Evolutionary conservation across 208 protist genomes (phyloP), one percentile per base, ranked within the genome.

Genomic region (Wallacemonas sp.): DNA sequence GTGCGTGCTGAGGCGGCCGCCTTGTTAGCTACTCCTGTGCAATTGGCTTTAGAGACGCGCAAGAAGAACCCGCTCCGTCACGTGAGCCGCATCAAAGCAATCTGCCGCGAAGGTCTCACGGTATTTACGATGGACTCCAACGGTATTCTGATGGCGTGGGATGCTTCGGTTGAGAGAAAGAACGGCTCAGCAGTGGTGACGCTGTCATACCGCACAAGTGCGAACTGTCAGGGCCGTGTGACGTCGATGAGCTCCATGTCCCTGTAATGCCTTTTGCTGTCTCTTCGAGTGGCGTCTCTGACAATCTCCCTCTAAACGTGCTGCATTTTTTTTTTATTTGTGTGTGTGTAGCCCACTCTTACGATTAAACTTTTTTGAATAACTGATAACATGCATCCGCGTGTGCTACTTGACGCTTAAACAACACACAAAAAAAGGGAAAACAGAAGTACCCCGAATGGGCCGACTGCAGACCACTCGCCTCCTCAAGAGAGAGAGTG

Each of bases 141-240:
- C 24, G 87, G 83, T 0, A 70, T 81, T 14, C 72, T 88, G 2
- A 69, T 90, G 11, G 74, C 77, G 8, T 88, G 80, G 82, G n/a
- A 28, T 27, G 14, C 66, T 14, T 47, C 58, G 15, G 62, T n/a
- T n/a, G n/a, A n/a, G n/a, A n/a, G n/a, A n/a, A n/a, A n/a, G n/a
- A n/a, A n/a, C n/a, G n/a, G n/a, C 15, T 49, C 42, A n/a, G 6
- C 42, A 6, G n/a, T 21, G n/a, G 33, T 62, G 15, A 41, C 33
- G 53, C 67, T 90, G 36, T 15, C 41, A 19, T 90, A 83, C 62
- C 58, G 86, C 26, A 78, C 70, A 15, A 90, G 83, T 34, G 87
- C 83, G 12, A 93, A 93, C 65, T 93, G 83, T 55, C 77, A 86
- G 19, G 87, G 87, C 12, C 77, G 87, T 19, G 76, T 80, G 1